phyloP scores from a whole-genome alignment of 2,329 filamentous ascomycete genomes.

The Clonostachys sp. region DNA sequence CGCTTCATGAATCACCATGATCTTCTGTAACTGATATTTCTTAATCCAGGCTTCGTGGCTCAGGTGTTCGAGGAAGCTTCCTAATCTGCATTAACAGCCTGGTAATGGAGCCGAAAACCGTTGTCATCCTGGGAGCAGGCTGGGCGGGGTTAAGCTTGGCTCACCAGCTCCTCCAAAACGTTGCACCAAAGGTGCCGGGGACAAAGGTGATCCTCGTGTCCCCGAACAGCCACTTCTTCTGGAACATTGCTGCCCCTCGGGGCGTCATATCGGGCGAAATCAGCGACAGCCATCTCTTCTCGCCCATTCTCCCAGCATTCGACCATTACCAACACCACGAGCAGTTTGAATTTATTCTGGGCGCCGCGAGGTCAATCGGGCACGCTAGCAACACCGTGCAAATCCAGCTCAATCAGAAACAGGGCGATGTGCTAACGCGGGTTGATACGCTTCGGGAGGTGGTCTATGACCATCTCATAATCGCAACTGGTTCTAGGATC shows the following conservation, averaged over 20 bases:
- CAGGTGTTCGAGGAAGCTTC: too few relatives aligned
- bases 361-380: constrained; percentile 31
- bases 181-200: constrained; percentile 28
- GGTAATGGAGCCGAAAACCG: constrained; percentile 21
- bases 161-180: constrained; percentile 42
- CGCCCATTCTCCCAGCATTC: constrained; percentile 38
- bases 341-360: constrained; percentile 44
- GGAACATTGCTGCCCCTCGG: constrained; percentile 50
- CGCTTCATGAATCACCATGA: too few relatives aligned
- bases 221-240: constrained; percentile 49
- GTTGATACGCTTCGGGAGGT: constrained; percentile 11
- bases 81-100: too few relatives aligned
- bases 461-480: constrained; percentile 51
- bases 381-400: constrained; percentile 26
- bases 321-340: constrained; percentile 32
- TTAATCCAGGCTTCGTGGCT: too few relatives aligned
- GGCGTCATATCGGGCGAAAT: constrained; percentile 43
- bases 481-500: constrained; percentile 47
- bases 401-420: constrained; percentile 20
- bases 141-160: constrained; percentile 44
- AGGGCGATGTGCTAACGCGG: constrained; percentile 8
- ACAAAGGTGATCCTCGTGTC: constrained; percentile 47
- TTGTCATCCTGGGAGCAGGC: constrained; percentile 48
- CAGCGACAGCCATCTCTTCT: constrained; percentile 38
- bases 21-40: too few relatives aligned